Conservation (phyloP, 2,329 filamentous ascomycete species). For the Arthrobotrys pseudoclavata region DNA sequence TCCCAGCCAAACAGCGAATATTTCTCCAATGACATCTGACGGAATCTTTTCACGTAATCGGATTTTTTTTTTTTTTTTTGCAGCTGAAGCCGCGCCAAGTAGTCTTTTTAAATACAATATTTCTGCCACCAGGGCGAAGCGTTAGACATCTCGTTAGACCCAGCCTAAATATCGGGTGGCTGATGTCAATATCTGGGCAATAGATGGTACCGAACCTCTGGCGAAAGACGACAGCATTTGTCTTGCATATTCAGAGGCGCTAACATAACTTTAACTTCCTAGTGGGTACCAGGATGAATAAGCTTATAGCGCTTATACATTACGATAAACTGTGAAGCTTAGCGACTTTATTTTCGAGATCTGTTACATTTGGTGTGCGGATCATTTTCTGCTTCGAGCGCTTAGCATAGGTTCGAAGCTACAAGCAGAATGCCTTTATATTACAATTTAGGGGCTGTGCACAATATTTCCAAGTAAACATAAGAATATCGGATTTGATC, state of each 20-base stretch:
- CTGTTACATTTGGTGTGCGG: no score
- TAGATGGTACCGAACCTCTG: background rate
- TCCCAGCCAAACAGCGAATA: background rate
- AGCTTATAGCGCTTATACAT: conserved; percentile 7
- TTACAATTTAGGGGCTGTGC: background rate
- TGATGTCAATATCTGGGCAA: background rate
- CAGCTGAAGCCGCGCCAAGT: conserved; percentile 4
- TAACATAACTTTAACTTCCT: background rate
- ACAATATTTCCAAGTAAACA: no score
- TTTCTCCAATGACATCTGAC: background rate
- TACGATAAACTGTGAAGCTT: background rate
- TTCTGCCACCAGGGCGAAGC: no score
- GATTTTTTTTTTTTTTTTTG: background rate
- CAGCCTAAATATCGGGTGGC: background rate
- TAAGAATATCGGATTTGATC: no score
- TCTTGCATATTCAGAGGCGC: background rate
- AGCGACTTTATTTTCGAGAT: no score
- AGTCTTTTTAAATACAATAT: background rate
- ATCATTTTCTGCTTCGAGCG: no score
- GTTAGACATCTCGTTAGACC: no score
- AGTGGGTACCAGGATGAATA: background rate
- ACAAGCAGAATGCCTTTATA: no score
- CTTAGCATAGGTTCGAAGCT: no score
- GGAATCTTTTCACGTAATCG: conserved; percentile 7
- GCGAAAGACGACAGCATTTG: background rate